These are phyloP conservation scores for Psilocybe sp. DNA, from an alignment of 768 basidiomycete species.

Conservation along the genomic window DNA sequence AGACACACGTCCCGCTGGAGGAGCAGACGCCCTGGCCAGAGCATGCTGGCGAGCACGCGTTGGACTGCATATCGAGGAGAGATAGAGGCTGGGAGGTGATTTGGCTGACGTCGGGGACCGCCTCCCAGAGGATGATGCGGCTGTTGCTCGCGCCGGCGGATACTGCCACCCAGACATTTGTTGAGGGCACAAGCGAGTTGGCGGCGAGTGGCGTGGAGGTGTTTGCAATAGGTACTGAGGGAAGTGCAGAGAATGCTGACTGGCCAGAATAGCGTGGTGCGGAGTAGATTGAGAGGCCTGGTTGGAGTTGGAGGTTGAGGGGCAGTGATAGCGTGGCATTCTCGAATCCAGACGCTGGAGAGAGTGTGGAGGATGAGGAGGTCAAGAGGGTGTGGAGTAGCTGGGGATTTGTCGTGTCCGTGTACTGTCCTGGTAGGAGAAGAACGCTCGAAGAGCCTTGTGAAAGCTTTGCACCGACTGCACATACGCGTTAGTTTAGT, in stretches of 20 bases:
- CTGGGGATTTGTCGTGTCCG: conserved; percentile 67
- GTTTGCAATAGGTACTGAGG: conserved; percentile 45
- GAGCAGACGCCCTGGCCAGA: conserved; percentile 73
- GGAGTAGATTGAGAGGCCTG: conserved; percentile 68
- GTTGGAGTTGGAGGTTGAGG: conserved; percentile 61
- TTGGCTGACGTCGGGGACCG: conserved; percentile 71
- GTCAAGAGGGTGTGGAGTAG: conserved; percentile 68
- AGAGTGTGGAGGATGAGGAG: conserved; percentile 56
- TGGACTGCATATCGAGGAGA: conserved; percentile 70
- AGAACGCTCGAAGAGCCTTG: conserved; percentile 54
- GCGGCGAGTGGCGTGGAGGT: conserved; percentile 49
- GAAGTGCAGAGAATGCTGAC: conserved; percentile 55
- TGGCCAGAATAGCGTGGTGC: conserved; percentile 63
- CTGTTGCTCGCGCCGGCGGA: conserved; percentile 42
- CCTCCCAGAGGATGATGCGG: conserved; percentile 75
- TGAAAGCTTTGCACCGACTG: conserved; percentile 71
- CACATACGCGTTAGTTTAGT: background rate
- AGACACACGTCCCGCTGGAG: conserved; percentile 66
- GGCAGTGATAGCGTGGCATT: conserved; percentile 58
- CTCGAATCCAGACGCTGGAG: conserved; percentile 65
- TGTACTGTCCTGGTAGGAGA: conserved; percentile 77
- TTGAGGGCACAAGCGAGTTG: conserved; percentile 65
- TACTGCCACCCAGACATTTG: conserved; percentile 67
- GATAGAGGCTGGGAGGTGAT: conserved; percentile 59
- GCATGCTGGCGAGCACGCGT: conserved; percentile 74